A percentile compares a stretch with the other conserved stretches of the same genome.
Conservation (phyloP, 2,329 filamentous ascomycete species). For the Aspergillus fructus region DNA sequence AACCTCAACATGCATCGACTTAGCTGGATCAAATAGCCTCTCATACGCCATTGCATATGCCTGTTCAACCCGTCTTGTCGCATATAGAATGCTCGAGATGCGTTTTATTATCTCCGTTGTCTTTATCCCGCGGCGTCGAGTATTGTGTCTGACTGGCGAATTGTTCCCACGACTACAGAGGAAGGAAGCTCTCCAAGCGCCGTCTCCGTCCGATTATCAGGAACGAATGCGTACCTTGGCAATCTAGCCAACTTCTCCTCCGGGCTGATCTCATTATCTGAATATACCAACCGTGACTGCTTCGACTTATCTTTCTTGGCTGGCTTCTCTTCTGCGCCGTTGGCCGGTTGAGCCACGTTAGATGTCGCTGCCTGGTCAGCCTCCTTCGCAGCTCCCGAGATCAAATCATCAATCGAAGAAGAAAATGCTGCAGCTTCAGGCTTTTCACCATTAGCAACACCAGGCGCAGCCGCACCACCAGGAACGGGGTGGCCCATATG, state of each 20-base stretch:
- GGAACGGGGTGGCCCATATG: constrained; percentile 50
- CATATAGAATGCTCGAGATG: not conserved
- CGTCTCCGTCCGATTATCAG: constrained; percentile 42
- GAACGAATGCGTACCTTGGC: constrained; percentile 70
- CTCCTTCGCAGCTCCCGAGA: constrained; percentile 49
- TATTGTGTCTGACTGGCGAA: constrained; percentile 33
- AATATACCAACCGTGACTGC: constrained; percentile 71
- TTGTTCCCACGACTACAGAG: constrained; percentile 32
- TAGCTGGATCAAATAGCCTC: constrained; percentile 30
- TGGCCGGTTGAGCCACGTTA: constrained; percentile 37
- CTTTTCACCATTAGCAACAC: constrained; percentile 32
- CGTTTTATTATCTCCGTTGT: not conserved
- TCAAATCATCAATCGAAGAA: constrained; percentile 53
- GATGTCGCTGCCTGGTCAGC: constrained; percentile 42
- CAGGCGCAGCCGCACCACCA: constrained; percentile 21
- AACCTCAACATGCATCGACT: constrained; percentile 37
- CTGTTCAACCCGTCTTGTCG: not conserved
- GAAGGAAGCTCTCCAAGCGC: constrained; percentile 34
- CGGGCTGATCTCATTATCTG: constrained; percentile 74
- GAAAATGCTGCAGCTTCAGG: constrained; percentile 29
- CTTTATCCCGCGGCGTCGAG: constrained; percentile 28
- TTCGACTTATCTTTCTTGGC: constrained; percentile 67
- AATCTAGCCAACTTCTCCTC: constrained; percentile 86
- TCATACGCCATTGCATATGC: constrained; percentile 3
- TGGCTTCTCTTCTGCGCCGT: constrained; percentile 59